Conservation (phyloP, 208 protist genomes). For the Lotmaria passim region DNA sequence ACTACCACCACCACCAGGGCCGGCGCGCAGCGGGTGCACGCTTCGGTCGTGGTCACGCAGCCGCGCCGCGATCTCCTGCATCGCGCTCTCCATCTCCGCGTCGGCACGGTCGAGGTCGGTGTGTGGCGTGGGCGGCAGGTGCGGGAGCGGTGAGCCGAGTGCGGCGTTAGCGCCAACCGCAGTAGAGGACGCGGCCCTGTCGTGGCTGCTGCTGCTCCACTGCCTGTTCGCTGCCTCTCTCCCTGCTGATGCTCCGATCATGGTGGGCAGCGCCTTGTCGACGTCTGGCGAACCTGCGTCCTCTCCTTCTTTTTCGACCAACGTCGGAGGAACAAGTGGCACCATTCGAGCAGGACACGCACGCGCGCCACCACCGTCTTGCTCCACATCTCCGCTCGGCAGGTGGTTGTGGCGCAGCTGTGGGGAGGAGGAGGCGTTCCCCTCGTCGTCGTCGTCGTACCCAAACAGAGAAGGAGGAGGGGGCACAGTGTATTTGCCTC, state of each 20-base stretch:
- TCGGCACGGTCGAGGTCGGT: background rate
- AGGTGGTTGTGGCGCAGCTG: background rate
- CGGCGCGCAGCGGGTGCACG: no score
- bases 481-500: background rate
- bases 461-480: background rate
- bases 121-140: constrained; percentile 12
- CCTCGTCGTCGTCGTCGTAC: background rate
- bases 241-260: no score
- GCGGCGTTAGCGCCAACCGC: background rate
- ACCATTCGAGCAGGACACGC: background rate
- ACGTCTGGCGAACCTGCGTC: background rate
- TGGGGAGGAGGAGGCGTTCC: constrained; percentile 7
- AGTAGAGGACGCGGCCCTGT: background rate
- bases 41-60: constrained; percentile 21
- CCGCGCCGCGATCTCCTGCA: constrained; percentile 21
- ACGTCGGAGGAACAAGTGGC: constrained; percentile 3
- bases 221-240: background rate
- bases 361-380: background rate
- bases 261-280: no score
- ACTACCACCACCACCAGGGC: no score
- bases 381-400: background rate
- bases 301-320: background rate
- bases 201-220: background rate
- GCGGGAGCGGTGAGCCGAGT: background rate
- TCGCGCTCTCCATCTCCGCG: constrained; percentile 19